These are phyloP conservation scores for Euphorbia schlechtendalii DNA, from an alignment of 441 rosid genomes.

Conservation along the genomic window DNA sequence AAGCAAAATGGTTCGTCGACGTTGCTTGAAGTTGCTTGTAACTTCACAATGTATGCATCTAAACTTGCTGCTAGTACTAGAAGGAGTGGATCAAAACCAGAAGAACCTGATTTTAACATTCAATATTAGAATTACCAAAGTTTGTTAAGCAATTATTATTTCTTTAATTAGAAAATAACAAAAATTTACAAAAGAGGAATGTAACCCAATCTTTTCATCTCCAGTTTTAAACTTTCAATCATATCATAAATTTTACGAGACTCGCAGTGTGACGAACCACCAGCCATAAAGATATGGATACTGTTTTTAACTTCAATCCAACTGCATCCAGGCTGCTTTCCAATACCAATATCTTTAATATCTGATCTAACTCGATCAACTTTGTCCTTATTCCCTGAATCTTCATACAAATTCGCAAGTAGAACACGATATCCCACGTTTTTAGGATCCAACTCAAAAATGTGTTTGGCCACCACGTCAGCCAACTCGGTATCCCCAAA, in stretches of 20 bases:
- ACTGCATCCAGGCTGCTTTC: conserved; percentile 13
- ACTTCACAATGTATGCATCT: conserved; percentile 21
- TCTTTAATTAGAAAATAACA: too few species aligned
- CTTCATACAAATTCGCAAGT: conserved; percentile 11
- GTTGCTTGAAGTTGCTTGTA: conserved; percentile 21
- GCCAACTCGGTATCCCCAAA: neutral
- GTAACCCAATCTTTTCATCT: conserved; percentile 6
- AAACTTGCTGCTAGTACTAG: conserved; percentile 30
- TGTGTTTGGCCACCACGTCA: conserved; percentile 8
- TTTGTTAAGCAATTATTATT: too few species aligned
- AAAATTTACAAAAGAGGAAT: conserved; percentile 2
- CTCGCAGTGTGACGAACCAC: neutral
- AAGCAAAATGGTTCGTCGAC: conserved; percentile 11
- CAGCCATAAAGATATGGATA: conserved; percentile 7
- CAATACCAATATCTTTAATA: neutral
- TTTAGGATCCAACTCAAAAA: conserved; percentile 2
- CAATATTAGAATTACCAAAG: conserved; percentile 18
- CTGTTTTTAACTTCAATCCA: conserved; percentile 14
- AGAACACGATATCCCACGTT: conserved; percentile 1
- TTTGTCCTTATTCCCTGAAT: conserved; percentile 3
- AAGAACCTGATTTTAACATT: conserved; percentile 41
- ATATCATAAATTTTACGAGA: neutral
- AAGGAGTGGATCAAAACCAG: conserved; percentile 38
- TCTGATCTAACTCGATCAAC: conserved; percentile 2
- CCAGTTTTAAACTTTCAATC: conserved; percentile 5